Base-by-base conservation (phyloP, 2,329 filamentous ascomycete species). In the Dothideomycetes sp. region DNA sequence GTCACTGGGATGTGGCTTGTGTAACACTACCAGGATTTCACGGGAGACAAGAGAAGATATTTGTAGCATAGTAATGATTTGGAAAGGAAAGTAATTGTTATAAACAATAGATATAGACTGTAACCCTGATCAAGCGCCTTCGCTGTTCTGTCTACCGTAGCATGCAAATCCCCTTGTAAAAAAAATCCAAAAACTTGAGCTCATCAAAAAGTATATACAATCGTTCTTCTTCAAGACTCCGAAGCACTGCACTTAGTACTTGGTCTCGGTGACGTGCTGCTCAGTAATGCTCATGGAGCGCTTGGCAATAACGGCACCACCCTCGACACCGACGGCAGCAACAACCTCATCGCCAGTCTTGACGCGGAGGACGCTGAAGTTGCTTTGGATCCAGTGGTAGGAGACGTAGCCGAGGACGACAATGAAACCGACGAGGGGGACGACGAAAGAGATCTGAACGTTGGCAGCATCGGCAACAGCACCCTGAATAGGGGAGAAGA, bases 361-460 rank as follows among this genome's bases (percentile, higher is more conserved):
- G 46, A 54, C 32, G 40, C 55, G 56, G 38, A 58, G 39, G 43
- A 61, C 41, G 41, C 53, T 50, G 41, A 57, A 50, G 44, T 57
- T 56, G 33, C 58, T 53, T 39, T 47, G 37, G 37, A 44, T 45
- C 58, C 58, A 61, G 52, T 57, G 54, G 47, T 47, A 52, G 16
- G 43, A 44, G 28, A 53, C 55, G 50, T 60, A 61, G n/a, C 35
- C 51, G 16, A 61, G 51, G 12, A 61, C 65, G 31, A 62, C 60
- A 23, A 61, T 42, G 51, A 68, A 68, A 16, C 64, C 64, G 38
- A 64, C 56, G 11, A 67, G 53, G 4, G 65, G 64, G 1, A 67
- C 64, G 17, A 68, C 41, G 51, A 67, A 68, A 11, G 62, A 65
- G 51, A 65, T 63, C 4, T 62, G 50, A 18, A 62, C 67, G 40